Conservation (phyloP, 805 yeast genomes). For the Lipomyces oligophaga region DNA sequence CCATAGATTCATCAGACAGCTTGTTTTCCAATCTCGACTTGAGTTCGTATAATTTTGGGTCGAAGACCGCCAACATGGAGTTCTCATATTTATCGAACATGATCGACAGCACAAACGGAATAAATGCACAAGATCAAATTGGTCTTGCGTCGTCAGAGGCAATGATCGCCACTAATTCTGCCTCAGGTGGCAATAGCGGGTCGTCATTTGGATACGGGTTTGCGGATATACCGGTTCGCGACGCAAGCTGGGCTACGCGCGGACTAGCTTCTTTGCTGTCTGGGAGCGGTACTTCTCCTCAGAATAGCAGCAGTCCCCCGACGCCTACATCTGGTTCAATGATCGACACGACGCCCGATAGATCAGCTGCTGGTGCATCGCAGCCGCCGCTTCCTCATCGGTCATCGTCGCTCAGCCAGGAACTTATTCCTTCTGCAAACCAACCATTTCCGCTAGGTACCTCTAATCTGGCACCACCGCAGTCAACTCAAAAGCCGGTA, state of each 20-base stretch:
- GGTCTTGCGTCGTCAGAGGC: not conserved
- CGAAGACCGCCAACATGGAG: slow-evolving; percentile 39
- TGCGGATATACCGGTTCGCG: slow-evolving; percentile 25
- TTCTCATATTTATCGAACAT: slow-evolving; percentile 38
- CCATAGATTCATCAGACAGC: slow-evolving; percentile 14
- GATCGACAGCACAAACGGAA: slow-evolving; percentile 28
- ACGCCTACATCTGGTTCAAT: slow-evolving; percentile 22
- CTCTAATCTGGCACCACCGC: not conserved
- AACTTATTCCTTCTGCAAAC: not conserved
- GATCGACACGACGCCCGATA: not conserved
- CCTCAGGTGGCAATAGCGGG: not conserved
- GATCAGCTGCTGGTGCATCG: not conserved
- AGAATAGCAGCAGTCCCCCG: slow-evolving; percentile 23
- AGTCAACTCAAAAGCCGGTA: slow-evolving; percentile 2
- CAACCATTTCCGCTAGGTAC: not conserved
- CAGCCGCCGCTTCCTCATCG: not conserved
- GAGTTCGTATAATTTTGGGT: slow-evolving; percentile 35
- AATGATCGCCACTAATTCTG: not conserved
- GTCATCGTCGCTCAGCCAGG: not conserved
- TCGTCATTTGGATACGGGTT: slow-evolving; percentile 10
- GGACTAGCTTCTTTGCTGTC: slow-evolving; percentile 26
- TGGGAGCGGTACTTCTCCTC: slow-evolving; percentile 21
- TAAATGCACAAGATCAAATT: slow-evolving; percentile 4
- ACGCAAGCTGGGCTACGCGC: slow-evolving; percentile 25
- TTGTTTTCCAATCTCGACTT: slow-evolving; percentile 20